Percentiles rank a stretch among this genome's conserved stretches.
Conservation (phyloP, 768 basidiomycete species). For the Hypsizygus marmoreus region DNA sequence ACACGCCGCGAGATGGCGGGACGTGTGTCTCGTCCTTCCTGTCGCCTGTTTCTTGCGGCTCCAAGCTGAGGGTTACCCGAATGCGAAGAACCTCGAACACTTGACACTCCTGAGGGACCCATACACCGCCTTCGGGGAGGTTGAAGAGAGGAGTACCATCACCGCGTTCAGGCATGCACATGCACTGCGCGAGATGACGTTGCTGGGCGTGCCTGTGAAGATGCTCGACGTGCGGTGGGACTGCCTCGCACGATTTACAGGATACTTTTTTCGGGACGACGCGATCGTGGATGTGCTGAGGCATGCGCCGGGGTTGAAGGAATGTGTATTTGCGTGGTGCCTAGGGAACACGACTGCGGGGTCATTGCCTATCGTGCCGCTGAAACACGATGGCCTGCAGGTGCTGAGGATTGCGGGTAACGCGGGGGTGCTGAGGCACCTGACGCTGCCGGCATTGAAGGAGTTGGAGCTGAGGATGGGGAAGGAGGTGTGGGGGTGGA, state of each 20-base stretch:
- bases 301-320: too few species aligned
- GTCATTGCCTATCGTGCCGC: background rate
- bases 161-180: too few species aligned
- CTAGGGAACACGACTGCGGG: conserved; percentile 1
- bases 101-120: conserved; percentile 7
- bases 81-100: conserved; percentile 3
- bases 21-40: conserved; percentile 10
- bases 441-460: conserved; percentile 11
- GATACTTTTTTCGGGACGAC: too few species aligned
- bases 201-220: too few species aligned
- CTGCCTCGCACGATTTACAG: too few species aligned
- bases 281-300: too few species aligned
- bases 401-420: background rate
- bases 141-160: too few species aligned
- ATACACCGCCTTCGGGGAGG: too few species aligned
- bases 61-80: background rate
- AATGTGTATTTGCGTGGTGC: too few species aligned
- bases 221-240: too few species aligned
- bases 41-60: background rate
- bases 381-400: conserved; percentile 1
- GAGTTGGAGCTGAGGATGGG: conserved; percentile 2
- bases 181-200: too few species aligned
- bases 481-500: conserved; percentile 5
- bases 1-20: conserved; percentile 9
- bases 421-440: background rate